Base-by-base conservation (phyloP, 371 early-diverging fungal species). In the Mortierella sp. region DNA sequence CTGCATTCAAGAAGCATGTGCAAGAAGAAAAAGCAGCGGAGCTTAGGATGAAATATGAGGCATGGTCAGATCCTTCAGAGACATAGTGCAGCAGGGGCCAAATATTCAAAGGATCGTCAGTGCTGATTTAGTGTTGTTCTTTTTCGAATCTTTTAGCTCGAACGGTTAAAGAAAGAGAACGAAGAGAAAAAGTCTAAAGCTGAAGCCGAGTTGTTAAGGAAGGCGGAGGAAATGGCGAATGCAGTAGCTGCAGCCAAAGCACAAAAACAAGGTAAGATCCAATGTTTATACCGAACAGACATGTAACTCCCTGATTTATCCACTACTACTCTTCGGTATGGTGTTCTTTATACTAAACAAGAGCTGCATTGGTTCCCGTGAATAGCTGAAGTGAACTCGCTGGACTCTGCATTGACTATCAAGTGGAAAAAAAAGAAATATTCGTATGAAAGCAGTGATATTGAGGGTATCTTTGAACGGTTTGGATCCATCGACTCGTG, bases 391-490 rank as follows among this genome's bases (percentile, higher is more conserved):
- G 46, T 61, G 9, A 63, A 52, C 6, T 72, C 79, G 14, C 43
- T 77, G 63, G 72, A 77, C 28, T 57, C 69, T 1, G 68, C 79
- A 18, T 60, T 77, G 26, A 52, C 61, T 46, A 26, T 77, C 59
- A 77, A 64, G 50, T 77, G 79, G 79, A 77, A 72, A 25, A 72
- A 69, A 62, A 77, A 72, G 60, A 77, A 72, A 12, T 50, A 72
- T 19, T 28, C 66, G 14, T 69, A 65, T 25, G 69, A 72, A 9
- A 14, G 57, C 14, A 63, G 69, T 14, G 59, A 47, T 7, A n/a
- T 77, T 29, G 52, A 28, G 11, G 37, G 50, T 2, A 62, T 72
- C 14, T 77, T 77, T 46, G 57, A 60, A n/a, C 68, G 55, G 29
- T 77, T 66, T 55, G 79, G 79, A 16, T 25, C 52, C 15, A 55